A percentile compares a stretch with the other conserved stretches of the same genome.
phyloP scores from a whole-genome alignment of 2,329 filamentous ascomycete species.

The Eurotiales sp. region DNA sequence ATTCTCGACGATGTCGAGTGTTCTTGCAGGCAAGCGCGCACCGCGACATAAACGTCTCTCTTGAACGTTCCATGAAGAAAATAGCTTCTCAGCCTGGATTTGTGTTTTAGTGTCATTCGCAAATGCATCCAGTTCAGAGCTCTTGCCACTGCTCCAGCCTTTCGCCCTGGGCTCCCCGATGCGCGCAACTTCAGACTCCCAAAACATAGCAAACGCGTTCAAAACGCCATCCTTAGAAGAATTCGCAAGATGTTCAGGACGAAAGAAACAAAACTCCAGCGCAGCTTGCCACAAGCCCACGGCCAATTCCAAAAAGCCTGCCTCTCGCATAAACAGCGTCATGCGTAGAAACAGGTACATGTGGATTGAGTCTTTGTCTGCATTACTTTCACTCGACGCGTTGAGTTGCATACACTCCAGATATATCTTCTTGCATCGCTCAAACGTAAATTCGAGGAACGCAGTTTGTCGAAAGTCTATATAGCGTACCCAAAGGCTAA shows the following conservation, averaged over 20 bases:
- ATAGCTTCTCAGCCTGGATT: conserved; percentile 28
- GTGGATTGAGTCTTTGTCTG: conserved; percentile 38
- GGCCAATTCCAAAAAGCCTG: conserved; percentile 74
- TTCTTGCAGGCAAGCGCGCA: conserved; percentile 64
- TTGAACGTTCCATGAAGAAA: conserved; percentile 45
- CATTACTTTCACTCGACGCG: conserved; percentile 18
- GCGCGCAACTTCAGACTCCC: conserved; percentile 78
- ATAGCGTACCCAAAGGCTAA: conserved; percentile 68
- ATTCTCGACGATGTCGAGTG: conserved; percentile 68
- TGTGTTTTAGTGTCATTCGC: conserved; percentile 21
- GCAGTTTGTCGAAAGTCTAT: conserved; percentile 68
- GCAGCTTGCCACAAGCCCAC: conserved; percentile 78
- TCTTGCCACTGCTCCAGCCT: conserved; percentile 58
- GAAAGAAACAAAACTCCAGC: conserved; percentile 67
- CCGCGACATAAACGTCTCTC: conserved; percentile 52
- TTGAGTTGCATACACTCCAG: conserved; percentile 53
- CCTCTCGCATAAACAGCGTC: conserved; percentile 70
- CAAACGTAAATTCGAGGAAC: conserved; percentile 64
- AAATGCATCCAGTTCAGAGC: conserved; percentile 32
- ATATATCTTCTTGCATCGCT: conserved; percentile 60
- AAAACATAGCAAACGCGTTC: conserved; percentile 66
- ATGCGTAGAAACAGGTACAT: conserved; percentile 71
- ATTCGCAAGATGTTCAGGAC: conserved; percentile 39
- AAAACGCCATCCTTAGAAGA: conserved; percentile 18
- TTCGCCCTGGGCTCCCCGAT: conserved; percentile 69